These are phyloP conservation scores for Alternaria arbusti DNA, from an alignment of 2,329 filamentous ascomycete genomes.

Conservation along the genomic window DNA sequence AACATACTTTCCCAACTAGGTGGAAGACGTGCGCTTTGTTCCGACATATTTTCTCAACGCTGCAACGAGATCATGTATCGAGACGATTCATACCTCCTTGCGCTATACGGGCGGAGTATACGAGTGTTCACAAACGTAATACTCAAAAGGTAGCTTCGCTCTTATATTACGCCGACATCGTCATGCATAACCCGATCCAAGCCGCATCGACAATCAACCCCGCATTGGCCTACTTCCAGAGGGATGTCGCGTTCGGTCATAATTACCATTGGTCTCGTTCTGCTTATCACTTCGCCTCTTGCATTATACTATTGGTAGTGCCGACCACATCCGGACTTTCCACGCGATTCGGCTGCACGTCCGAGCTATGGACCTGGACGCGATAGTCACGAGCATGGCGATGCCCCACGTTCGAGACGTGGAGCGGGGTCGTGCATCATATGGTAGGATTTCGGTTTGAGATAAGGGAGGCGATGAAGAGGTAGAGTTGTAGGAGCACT, in stretches of 20 bases:
- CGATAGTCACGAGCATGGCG: conserved; percentile 27
- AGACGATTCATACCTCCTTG: not conserved
- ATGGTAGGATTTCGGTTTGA: conserved; percentile 16
- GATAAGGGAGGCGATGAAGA: conserved; percentile 23
- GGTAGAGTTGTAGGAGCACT: not conserved
- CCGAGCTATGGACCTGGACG: conserved; percentile 25
- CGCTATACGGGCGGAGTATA: not conserved
- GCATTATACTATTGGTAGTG: not conserved
- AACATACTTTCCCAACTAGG: conserved; percentile 37
- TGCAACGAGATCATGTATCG: not conserved
- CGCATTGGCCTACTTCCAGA: conserved; percentile 16
- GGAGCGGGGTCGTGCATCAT: conserved; percentile 27
- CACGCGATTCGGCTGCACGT: conserved; percentile 25
- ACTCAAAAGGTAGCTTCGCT: not conserved
- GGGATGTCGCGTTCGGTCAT: not conserved
- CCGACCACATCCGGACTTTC: conserved; percentile 3
- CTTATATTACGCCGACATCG: conserved; percentile 2
- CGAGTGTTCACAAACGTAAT: not conserved
- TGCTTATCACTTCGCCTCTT: conserved; percentile 15
- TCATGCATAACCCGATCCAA: conserved; percentile 18
- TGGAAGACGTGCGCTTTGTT: conserved; percentile 39
- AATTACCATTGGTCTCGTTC: not conserved
- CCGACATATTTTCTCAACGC: conserved; percentile 19
- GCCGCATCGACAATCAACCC: conserved; percentile 12
- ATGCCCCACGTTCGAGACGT: conserved; percentile 22